Conservation (phyloP, 2,329 filamentous ascomycete genomes). For the Blastomyces silverae region DNA sequence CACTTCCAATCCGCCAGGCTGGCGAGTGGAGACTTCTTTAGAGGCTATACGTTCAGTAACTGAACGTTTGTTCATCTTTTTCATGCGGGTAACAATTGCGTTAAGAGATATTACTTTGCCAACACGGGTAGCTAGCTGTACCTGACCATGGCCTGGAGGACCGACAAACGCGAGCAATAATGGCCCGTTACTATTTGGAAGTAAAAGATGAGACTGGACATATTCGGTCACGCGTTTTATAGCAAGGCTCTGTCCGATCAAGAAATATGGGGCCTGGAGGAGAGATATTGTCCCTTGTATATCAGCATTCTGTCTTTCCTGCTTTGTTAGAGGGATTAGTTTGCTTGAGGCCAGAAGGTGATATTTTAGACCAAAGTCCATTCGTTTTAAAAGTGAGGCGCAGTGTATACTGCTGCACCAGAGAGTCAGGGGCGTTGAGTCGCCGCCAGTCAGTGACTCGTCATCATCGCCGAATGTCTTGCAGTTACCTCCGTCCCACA, state of each 20-base stretch:
- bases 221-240: slow-evolving; percentile 14
- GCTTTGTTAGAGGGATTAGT: not conserved
- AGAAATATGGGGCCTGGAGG: slow-evolving; percentile 6
- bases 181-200: slow-evolving; percentile 6
- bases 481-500: slow-evolving; percentile 13
- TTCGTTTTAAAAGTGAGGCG: slow-evolving; percentile 7
- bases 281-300: not conserved
- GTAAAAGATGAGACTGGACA: slow-evolving; percentile 14
- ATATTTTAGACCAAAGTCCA: slow-evolving; percentile 15
- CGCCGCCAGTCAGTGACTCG: not conserved
- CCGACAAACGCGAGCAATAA: slow-evolving; percentile 20
- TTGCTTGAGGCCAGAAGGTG: slow-evolving; percentile 14
- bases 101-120: slow-evolving; percentile 12
- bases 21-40: not conserved
- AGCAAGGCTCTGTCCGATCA: slow-evolving; percentile 18
- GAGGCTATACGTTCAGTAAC: not conserved
- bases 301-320: not conserved
- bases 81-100: not conserved
- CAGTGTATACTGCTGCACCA: slow-evolving; percentile 11
- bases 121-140: slow-evolving; percentile 15
- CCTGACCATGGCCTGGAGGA: slow-evolving; percentile 18
- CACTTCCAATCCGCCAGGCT: slow-evolving; percentile 4
- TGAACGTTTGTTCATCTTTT: not conserved
- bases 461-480: not conserved
- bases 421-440: not conserved